phyloP scores from a whole-genome alignment of 1,284 basidiomycete species.

The Dichomitus squalens region DNA sequence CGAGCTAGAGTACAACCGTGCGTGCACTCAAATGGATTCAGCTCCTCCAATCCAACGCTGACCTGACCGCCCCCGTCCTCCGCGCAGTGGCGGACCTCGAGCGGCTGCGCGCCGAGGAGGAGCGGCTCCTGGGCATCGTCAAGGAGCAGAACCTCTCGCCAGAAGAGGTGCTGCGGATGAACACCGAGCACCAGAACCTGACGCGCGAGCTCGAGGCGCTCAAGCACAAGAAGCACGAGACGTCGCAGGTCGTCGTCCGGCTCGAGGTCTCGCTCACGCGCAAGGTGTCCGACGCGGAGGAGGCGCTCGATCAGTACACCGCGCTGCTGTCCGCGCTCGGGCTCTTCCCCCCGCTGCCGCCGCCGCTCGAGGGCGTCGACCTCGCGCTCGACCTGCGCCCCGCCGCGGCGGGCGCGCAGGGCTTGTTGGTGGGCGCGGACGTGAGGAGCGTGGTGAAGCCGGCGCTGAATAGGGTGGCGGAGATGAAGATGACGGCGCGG shows the following conservation, averaged over 20 bases:
- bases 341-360: conserved; percentile 67
- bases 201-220: conserved; percentile 74
- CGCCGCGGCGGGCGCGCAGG: conserved; percentile 64
- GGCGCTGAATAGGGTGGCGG: conserved; percentile 67
- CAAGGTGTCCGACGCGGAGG: conserved; percentile 77
- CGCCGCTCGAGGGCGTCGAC: conserved; percentile 70
- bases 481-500: conserved; percentile 66
- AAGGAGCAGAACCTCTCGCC: conserved; percentile 82
- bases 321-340: conserved; percentile 73
- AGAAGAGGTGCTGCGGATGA: conserved; percentile 87
- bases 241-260: conserved; percentile 67
- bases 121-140: conserved; percentile 66
- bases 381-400: conserved; percentile 77
- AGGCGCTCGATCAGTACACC: conserved; percentile 75
- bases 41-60: neutral
- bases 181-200: conserved; percentile 78
- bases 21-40: conserved; percentile 16
- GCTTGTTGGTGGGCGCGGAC: conserved; percentile 64
- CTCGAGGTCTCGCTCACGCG: conserved; percentile 81
- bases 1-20: conserved; percentile 58
- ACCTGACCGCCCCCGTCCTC: neutral
- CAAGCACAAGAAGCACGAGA: conserved; percentile 71
- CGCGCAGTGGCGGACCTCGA: conserved; percentile 58
- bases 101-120: conserved; percentile 62
- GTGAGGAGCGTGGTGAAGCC: conserved; percentile 73